A percentile compares a stretch with the other conserved stretches of the same genome.
These are phyloP conservation scores for Ajuga chamaepitys DNA, from an alignment of 257 asterid genomes.

Conservation along the genomic window DNA sequence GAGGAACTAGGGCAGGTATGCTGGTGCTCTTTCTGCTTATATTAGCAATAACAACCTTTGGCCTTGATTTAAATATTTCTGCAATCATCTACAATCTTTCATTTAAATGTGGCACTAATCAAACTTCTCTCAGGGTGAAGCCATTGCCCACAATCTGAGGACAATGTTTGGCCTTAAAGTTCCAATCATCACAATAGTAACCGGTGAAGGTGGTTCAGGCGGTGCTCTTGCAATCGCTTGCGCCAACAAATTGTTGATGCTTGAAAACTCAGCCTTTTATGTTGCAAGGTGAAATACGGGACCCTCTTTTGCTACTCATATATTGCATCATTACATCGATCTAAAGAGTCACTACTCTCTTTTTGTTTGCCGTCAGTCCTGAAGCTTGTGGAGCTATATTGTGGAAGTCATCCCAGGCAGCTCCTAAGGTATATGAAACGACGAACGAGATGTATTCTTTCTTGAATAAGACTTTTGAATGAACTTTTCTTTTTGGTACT, in stretches of 20 bases:
- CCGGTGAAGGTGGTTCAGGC: conserved; percentile 99
- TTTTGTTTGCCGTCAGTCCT: conserved; percentile 51
- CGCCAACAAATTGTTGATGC: conserved; percentile 88
- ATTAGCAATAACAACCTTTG: too few species aligned
- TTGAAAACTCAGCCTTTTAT: conserved; percentile 94
- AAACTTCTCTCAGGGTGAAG: conserved; percentile 99
- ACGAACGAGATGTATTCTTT: too few species aligned
- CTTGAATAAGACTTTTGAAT: conserved; percentile 2
- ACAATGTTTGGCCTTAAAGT: conserved; percentile 98
- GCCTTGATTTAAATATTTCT: conserved; percentile 10
- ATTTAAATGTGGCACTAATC: too few species aligned
- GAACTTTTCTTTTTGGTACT: conserved; percentile 20
- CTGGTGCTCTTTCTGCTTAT: too few species aligned
- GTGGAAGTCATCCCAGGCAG: conserved; percentile 77
- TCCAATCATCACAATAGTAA: conserved; percentile 77
- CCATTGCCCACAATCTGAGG: conserved; percentile 91
- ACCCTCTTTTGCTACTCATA: background rate
- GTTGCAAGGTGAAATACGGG: conserved; percentile 70
- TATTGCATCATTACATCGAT: too few species aligned
- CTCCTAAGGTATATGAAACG: conserved; percentile 70
- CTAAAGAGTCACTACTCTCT: background rate
- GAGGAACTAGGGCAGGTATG: conserved; percentile 85
- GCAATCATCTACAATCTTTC: too few species aligned
- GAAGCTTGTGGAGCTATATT: conserved; percentile 98
- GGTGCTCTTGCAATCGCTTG: conserved; percentile 99